Base-by-base conservation (phyloP, 768 basidiomycete genomes). In the Dacryopinax primogenitus region DNA sequence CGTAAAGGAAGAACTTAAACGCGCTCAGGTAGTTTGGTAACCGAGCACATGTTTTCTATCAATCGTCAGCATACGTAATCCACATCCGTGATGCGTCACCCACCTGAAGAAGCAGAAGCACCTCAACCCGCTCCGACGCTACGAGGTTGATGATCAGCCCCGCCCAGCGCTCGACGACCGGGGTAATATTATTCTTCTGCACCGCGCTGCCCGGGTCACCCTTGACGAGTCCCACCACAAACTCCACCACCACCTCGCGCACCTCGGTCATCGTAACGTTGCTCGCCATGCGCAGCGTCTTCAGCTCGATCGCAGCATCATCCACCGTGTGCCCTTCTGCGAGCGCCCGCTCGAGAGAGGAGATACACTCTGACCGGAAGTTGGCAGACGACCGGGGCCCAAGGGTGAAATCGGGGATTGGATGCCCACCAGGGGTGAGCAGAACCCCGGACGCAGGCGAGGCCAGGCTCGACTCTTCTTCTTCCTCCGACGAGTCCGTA, bases 241-340 rank as follows among this genome's bases (percentile, higher is more conserved):
- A 88, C n/a, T 81, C 81, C 36, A 97, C 80, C n/a, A 97, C 90
- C 16, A 88, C 88, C 74, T 93, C 88, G 63, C 89, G 81, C 16
- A 96, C 93, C 62, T 85, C 80, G n/a, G 81, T 82, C 21, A 96
- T 80, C 12, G 90, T 83, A 30, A 97, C 95, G 71, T 97, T 98
- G 71, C 87, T 90, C 35, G 92, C 92, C 91, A 98, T 95, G 62
- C 94, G 88, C 47, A 99, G 82, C 45, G 95, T 96, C 77, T 95
- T 92, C 66, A 98, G 81, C 73, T 98, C 95, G 67, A 98, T 88
- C 0, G 90, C 81, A 1, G 93, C 92, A 74, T 96, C 92, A 69
- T 95, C 92, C 51, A 95, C 86, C 12, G 86, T 87, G 76, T 96
- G 93, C 1, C 83, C 86, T 75, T 99, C 95, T 9, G 85, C 81